These are phyloP conservation scores for Entrophospora sp. DNA, from an alignment of 192 early-diverging fungal genomes.

Conservation along the genomic window DNA sequence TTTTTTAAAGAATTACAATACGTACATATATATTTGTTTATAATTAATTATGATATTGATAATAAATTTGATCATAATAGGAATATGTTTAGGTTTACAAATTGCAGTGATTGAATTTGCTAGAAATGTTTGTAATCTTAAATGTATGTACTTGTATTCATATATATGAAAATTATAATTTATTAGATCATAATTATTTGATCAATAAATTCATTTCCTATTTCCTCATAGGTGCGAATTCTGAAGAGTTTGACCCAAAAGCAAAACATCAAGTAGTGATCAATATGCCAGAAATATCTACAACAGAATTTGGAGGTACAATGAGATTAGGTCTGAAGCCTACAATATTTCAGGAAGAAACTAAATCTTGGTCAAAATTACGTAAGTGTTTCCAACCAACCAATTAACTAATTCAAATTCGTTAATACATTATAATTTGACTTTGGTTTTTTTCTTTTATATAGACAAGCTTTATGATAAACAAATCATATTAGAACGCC, in stretches of 20 bases:
- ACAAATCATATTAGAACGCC: not conserved
- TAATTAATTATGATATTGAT: too few relatives aligned
- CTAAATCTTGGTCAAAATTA: conserved; percentile 52
- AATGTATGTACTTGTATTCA: conserved; percentile 13
- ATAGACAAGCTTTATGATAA: conserved; percentile 2
- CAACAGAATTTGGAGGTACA: conserved; percentile 88
- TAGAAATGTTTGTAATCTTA: conserved; percentile 78
- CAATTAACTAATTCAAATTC: not conserved
- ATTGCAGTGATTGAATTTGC: conserved; percentile 97
- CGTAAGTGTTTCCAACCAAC: conserved; percentile 33
- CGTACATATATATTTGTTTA: conserved; percentile 19
- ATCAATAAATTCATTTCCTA: not conserved
- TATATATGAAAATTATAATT: too few relatives aligned
- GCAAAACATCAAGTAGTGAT: conserved; percentile 72
- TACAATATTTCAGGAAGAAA: conserved; percentile 67
- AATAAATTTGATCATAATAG: too few relatives aligned
- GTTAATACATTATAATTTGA: not conserved
- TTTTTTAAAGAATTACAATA: too few relatives aligned
- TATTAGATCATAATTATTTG: not conserved
- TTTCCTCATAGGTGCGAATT: conserved; percentile 52
- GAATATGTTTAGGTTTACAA: conserved; percentile 94
- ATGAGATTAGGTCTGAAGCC: conserved; percentile 88
- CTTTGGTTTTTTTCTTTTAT: not conserved
- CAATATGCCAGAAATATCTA: conserved; percentile 97
- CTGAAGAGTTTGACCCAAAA: conserved; percentile 74